Conservation (phyloP, 257 asterid species). For the Nicotiana otophora region DNA sequence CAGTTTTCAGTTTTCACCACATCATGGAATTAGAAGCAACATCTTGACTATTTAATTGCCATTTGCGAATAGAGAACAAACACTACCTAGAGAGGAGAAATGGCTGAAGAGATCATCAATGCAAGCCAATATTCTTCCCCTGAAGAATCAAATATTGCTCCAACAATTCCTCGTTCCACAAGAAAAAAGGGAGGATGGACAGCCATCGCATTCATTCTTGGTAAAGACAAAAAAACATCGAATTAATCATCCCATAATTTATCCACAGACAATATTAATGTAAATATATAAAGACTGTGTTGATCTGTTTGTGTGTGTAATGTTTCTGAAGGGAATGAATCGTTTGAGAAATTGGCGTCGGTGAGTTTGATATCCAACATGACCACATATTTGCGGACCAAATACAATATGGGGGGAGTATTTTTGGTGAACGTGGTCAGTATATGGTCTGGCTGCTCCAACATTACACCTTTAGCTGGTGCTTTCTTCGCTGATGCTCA, state of each 20-base stretch:
- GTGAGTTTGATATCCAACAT: slow-evolving; percentile 66
- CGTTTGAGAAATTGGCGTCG: slow-evolving; percentile 88
- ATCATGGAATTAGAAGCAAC: background rate
- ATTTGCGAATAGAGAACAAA: background rate
- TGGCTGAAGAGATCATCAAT: slow-evolving; percentile 8
- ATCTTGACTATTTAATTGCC: background rate
- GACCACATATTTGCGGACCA: slow-evolving; percentile 50
- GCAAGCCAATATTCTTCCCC: slow-evolving; percentile 20
- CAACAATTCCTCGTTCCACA: slow-evolving; percentile 19
- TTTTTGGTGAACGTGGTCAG: slow-evolving; percentile 56
- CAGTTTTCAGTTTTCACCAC: background rate
- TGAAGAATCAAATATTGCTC: background rate
- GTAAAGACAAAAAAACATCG: slow-evolving; percentile 19
- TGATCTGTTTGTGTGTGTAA: background rate
- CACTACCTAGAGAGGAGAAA: background rate
- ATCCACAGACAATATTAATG: too few species aligned
- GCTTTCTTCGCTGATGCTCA: slow-evolving; percentile 59
- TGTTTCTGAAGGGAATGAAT: slow-evolving; percentile 47
- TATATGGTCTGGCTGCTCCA: slow-evolving; percentile 63
- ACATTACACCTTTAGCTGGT: slow-evolving; percentile 53
- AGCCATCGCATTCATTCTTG: slow-evolving; percentile 70
- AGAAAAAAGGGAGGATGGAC: slow-evolving; percentile 59
- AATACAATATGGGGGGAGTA: slow-evolving; percentile 59
- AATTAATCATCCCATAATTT: too few species aligned
- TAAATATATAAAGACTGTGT: background rate